A percentile compares a stretch with the other conserved stretches of the same genome.
These are phyloP conservation scores for Chlorella sp. DNA, from an alignment of 139 green algal species.

Conservation along the genomic window DNA sequence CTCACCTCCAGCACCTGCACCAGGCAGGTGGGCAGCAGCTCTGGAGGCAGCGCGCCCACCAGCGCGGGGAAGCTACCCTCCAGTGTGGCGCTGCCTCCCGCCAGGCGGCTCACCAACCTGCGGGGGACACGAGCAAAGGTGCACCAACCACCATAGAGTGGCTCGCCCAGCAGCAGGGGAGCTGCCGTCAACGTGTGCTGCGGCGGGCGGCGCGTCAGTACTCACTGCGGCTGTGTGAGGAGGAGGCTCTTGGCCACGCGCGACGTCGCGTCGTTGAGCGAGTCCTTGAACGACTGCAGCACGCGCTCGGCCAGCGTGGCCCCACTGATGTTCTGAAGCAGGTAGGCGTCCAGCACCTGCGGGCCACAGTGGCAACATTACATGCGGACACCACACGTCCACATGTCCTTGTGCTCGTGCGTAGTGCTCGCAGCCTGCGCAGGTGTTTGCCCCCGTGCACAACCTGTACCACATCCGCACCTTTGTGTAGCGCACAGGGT, in stretches of 20 bases:
- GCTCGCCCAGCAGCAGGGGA: too few relatives aligned
- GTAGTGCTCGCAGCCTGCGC: too few relatives aligned
- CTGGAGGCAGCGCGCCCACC: slow-evolving; percentile 27
- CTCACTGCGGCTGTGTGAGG: slow-evolving; percentile 33
- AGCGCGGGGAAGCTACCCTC: slow-evolving; percentile 36
- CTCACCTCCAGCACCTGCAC: too few relatives aligned
- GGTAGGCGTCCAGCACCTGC: slow-evolving; percentile 54
- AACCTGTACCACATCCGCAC: slow-evolving; percentile 14
- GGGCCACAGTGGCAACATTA: too few relatives aligned
- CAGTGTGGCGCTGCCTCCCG: slow-evolving; percentile 14
- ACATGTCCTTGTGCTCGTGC: too few relatives aligned
- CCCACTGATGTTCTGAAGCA: slow-evolving; percentile 40
- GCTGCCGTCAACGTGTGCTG: not conserved
- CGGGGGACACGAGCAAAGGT: not conserved
- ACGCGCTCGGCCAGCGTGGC: slow-evolving; percentile 30
- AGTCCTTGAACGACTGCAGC: slow-evolving; percentile 36
- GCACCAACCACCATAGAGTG: not conserved
- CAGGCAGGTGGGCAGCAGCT: slow-evolving; percentile 43
- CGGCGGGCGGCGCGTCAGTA: not conserved
- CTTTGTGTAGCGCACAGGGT: slow-evolving; percentile 46
- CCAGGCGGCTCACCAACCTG: not conserved
- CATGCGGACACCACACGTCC: too few relatives aligned
- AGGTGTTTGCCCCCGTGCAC: too few relatives aligned
- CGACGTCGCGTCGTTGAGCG: slow-evolving; percentile 26
- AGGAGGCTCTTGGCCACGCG: slow-evolving; percentile 40